Evolutionary conservation across 371 early-diverging fungal genomes (phyloP), one percentile per base, ranked within the genome.

Genomic region (Circinella umbellata): DNA sequence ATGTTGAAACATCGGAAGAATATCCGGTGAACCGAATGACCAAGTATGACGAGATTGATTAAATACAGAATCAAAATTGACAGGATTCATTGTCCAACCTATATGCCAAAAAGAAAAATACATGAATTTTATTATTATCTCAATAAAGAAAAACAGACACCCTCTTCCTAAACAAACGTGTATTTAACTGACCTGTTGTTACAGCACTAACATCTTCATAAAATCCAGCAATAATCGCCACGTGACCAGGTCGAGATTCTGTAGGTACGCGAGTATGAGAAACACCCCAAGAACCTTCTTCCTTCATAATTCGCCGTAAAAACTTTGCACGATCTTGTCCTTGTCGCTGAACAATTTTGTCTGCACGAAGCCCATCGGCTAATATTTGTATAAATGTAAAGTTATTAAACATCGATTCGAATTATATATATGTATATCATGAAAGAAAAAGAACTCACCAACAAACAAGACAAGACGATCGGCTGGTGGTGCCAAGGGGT

Each of bases 11-110:
- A 97, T 97, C 20, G 95, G 96, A 53, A 97, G 79, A 69, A 98
- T 98, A 80, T 97, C 98, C 10, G 97, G 98, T 38, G 96, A 95
- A 14, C 98, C 98, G 83, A 96, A 97, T n/a, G 96, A 95, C 95
- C 95, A 98, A 0, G 96, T 95, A 76, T 95, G 92, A 49, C 85
- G 80, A 51, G 92, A 92, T 73, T 96, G 89, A 81, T 98, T 97
- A 77, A 98, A 96, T 35, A 96, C 89, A 4, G 95, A 95, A 76
- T 98, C 98, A 79, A 97, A 97, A 75, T 96, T 91, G 67, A 98
- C 97, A 8, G 98, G 97, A 79, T 97, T 98, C 91, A 91, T 92
- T 69, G 95, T 94, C 98, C 98, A 98, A 27, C 98, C 95, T 94
- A 66, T 11, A 51, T n/a, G 14, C 51, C 51, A 51, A 51, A 27